A percentile compares a stretch with the other conserved stretches of the same genome.
Evolutionary conservation across 495 filamentous ascomycete genomes (phyloP).

Genomic region (Durotheca rogersii): DNA sequence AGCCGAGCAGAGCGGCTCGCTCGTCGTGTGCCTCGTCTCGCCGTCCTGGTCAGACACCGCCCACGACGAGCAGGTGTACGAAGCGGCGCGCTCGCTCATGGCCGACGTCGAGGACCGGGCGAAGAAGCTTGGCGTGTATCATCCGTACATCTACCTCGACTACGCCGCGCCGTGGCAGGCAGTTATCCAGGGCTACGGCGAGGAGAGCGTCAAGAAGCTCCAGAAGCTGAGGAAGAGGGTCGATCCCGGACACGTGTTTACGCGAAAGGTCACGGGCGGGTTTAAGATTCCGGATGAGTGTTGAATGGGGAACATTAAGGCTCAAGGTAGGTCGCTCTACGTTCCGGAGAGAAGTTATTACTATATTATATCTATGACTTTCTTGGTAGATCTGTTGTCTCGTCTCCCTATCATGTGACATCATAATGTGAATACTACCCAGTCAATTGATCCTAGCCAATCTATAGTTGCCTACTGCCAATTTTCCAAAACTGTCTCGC

Average conservation of each 20-base stretch:
- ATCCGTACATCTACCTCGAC: conserved; percentile 29
- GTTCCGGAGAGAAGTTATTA: too few relatives aligned
- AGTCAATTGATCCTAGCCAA: too few relatives aligned
- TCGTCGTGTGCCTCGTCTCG: conserved; percentile 4
- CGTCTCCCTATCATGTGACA: too few relatives aligned
- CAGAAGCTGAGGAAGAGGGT: background rate
- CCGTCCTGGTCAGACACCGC: conserved; percentile 19
- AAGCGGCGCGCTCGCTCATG: background rate
- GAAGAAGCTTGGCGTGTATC: background rate
- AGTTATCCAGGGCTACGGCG: conserved; percentile 24
- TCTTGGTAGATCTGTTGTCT: too few relatives aligned
- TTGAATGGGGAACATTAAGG: too few relatives aligned
- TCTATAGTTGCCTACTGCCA: too few relatives aligned
- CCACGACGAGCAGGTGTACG: conserved; percentile 9
- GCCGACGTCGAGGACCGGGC: conserved; percentile 6
- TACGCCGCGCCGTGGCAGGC: conserved; percentile 28
- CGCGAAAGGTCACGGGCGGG: conserved; percentile 19
- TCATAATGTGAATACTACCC: too few relatives aligned
- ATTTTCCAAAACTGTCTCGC: too few relatives aligned
- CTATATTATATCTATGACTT: too few relatives aligned
- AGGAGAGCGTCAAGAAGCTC: conserved; percentile 3
- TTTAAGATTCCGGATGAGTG: conserved; percentile 23
- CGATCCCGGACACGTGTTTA: conserved; percentile 10
- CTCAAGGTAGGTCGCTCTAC: too few relatives aligned
- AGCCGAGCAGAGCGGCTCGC: conserved; percentile 1